Evolutionary conservation across 805 yeast genomes (phyloP).

Genomic region (Kazachstania bromeliacearum): DNA sequence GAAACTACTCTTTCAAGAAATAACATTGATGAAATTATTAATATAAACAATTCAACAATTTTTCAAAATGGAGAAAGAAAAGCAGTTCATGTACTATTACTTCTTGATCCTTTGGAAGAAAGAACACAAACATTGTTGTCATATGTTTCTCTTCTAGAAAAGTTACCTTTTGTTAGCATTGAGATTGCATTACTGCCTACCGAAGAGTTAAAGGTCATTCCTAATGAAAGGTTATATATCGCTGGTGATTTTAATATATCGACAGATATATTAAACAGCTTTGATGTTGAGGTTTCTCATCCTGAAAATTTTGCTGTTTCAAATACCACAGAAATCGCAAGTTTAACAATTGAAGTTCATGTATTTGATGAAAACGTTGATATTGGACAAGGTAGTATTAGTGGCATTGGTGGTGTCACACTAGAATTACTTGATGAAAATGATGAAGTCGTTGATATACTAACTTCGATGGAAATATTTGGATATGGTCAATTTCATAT

Average conservation of each 20-base stretch:
- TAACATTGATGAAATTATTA: slow-evolving; percentile 31
- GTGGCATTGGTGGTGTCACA: slow-evolving; percentile 41
- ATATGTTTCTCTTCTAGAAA: slow-evolving; percentile 34
- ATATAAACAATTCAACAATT: slow-evolving; percentile 12
- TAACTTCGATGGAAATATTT: slow-evolving; percentile 65
- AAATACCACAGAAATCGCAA: slow-evolving; percentile 40
- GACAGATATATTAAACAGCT: slow-evolving; percentile 20
- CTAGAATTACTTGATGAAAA: slow-evolving; percentile 33
- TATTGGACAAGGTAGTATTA: slow-evolving; percentile 19
- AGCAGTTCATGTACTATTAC: slow-evolving; percentile 45
- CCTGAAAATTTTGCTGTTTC: slow-evolving; percentile 11
- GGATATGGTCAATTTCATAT: slow-evolving; percentile 69
- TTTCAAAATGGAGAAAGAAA: slow-evolving; percentile 23
- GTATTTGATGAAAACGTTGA: slow-evolving; percentile 36
- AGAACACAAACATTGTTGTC: slow-evolving; percentile 53
- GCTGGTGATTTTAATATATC: slow-evolving; percentile 29
- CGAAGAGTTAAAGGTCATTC: slow-evolving; percentile 32
- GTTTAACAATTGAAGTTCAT: slow-evolving; percentile 62
- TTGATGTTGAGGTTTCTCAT: slow-evolving; percentile 17
- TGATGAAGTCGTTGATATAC: slow-evolving; percentile 34
- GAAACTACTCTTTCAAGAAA: slow-evolving; percentile 38
- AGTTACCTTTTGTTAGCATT: slow-evolving; percentile 42
- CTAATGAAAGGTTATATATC: slow-evolving; percentile 49
- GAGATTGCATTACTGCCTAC: slow-evolving; percentile 53
- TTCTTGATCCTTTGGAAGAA: slow-evolving; percentile 68